Evolutionary conservation across 1,139 yeast species (phyloP).

Genomic region (Nakaseomyces sp.): DNA sequence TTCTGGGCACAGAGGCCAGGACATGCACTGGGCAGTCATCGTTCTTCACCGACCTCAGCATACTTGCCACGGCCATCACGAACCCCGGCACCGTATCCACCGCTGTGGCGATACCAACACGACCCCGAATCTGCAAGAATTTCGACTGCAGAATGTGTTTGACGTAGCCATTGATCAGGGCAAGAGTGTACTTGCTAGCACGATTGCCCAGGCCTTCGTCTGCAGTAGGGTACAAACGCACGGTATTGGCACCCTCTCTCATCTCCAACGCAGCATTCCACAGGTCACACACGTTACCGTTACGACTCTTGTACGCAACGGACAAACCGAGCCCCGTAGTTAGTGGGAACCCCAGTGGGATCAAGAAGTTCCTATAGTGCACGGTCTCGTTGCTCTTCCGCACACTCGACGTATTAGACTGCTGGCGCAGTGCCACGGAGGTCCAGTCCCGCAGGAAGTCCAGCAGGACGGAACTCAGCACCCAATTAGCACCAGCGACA

Average conservation of each 20-base stretch:
- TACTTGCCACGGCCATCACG: slow-evolving; percentile 27
- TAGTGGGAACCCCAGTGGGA: slow-evolving; percentile 53
- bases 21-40: slow-evolving; percentile 23
- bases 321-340: slow-evolving; percentile 60
- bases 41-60: slow-evolving; percentile 21
- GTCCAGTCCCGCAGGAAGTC: slow-evolving; percentile 43
- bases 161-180: slow-evolving; percentile 27
- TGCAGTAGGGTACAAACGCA: slow-evolving; percentile 16
- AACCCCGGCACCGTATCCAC: slow-evolving; percentile 28
- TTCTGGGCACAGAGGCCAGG: slow-evolving; percentile 29
- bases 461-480: slow-evolving; percentile 19
- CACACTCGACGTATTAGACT: slow-evolving; percentile 49
- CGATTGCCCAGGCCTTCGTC: neutral
- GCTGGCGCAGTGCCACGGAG: slow-evolving; percentile 49
- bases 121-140: slow-evolving; percentile 12
- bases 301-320: slow-evolving; percentile 52
- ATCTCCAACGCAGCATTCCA: slow-evolving; percentile 41
- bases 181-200: slow-evolving; percentile 8
- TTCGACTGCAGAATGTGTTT: slow-evolving; percentile 11
- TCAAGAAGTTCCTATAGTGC: slow-evolving; percentile 52
- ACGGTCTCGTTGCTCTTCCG: slow-evolving; percentile 54
- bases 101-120: slow-evolving; percentile 29
- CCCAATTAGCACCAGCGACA: slow-evolving; percentile 13
- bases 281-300: slow-evolving; percentile 60
- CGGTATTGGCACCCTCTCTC: slow-evolving; percentile 10